Evolutionary conservation across 306 rosid species (phyloP).

Genomic region (Dicorynia guianensis): DNA sequence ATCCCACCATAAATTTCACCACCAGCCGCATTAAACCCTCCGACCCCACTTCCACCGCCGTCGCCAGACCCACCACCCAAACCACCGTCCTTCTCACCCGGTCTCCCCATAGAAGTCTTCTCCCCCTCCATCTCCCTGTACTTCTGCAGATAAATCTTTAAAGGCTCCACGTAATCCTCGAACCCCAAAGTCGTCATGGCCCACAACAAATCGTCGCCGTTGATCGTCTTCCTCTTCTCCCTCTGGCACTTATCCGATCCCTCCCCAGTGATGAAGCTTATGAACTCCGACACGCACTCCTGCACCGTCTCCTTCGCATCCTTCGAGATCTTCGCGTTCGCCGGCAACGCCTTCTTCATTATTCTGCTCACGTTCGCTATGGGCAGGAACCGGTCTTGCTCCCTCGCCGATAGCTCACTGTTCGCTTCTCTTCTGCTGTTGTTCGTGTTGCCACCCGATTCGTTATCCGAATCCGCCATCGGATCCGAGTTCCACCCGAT

Average conservation of each 20-base stretch:
- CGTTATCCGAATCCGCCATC: conserved; percentile 84
- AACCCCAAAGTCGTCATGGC: conserved; percentile 74
- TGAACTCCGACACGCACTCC: conserved; percentile 74
- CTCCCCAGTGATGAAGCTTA: conserved; percentile 72
- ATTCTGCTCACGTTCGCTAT: conserved; percentile 82
- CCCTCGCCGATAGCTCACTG: conserved; percentile 57
- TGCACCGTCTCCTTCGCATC: conserved; percentile 77
- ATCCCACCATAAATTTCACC: conserved; percentile 63
- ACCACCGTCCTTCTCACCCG: conserved; percentile 55
- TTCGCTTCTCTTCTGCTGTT: conserved; percentile 20
- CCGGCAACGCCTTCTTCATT: conserved; percentile 82
- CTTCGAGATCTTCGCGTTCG: conserved; percentile 74
- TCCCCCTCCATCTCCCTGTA: conserved; percentile 77
- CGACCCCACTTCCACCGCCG: conserved; percentile 35
- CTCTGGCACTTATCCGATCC: conserved; percentile 81
- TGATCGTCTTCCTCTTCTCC: conserved; percentile 77
- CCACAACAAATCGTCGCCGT: conserved; percentile 75
- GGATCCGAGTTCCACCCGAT: background rate
- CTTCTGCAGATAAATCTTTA: conserved; percentile 67
- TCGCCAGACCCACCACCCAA: background rate
- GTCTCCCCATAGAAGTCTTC: conserved; percentile 50
- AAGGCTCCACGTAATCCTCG: conserved; percentile 71
- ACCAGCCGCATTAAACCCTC: conserved; percentile 46
- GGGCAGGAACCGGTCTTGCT: conserved; percentile 70
- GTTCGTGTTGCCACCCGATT: conserved; percentile 61